phyloP scores from a whole-genome alignment of 2,329 filamentous ascomycete genomes.

The Tolypocladium sp. region DNA sequence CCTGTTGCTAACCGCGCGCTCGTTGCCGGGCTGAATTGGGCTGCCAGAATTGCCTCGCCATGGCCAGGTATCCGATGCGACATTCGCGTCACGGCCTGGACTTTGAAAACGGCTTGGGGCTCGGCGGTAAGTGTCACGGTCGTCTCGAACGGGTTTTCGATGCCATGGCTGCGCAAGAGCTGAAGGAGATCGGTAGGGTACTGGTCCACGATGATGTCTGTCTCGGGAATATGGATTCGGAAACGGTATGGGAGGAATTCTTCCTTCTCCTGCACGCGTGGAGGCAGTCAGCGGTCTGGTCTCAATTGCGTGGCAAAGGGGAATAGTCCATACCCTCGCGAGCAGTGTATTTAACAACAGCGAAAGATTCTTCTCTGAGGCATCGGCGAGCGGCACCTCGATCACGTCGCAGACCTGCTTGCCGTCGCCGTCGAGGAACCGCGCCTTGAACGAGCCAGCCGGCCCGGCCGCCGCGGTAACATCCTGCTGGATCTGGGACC shows the following conservation, averaged over 20 bases:
- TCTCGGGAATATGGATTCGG: conserved; percentile 47
- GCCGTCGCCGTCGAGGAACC: conserved; percentile 76
- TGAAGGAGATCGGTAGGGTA: conserved; percentile 46
- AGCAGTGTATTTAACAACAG: conserved; percentile 78
- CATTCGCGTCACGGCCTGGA: conserved; percentile 85
- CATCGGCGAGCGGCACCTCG: conserved; percentile 72
- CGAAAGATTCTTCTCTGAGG: conserved; percentile 82
- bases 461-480: conserved; percentile 58
- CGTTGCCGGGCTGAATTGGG: conserved; percentile 73
- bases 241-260: conserved; percentile 55
- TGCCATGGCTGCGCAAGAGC: conserved; percentile 45
- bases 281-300: background rate
- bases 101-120: conserved; percentile 88
- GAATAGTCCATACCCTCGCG: conserved; percentile 46
- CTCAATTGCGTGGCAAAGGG: background rate
- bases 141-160: conserved; percentile 49
- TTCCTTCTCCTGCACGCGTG: conserved; percentile 35
- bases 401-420: conserved; percentile 62
- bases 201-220: conserved; percentile 43
- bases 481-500: conserved; percentile 66
- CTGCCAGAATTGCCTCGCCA: conserved; percentile 79
- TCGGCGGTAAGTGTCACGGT: conserved; percentile 49
- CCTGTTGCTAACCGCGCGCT: conserved; percentile 78
- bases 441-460: conserved; percentile 70
- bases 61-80: conserved; percentile 84